phyloP scores from a whole-genome alignment of 2,329 filamentous ascomycete genomes.

The Eutypella sp. region DNA sequence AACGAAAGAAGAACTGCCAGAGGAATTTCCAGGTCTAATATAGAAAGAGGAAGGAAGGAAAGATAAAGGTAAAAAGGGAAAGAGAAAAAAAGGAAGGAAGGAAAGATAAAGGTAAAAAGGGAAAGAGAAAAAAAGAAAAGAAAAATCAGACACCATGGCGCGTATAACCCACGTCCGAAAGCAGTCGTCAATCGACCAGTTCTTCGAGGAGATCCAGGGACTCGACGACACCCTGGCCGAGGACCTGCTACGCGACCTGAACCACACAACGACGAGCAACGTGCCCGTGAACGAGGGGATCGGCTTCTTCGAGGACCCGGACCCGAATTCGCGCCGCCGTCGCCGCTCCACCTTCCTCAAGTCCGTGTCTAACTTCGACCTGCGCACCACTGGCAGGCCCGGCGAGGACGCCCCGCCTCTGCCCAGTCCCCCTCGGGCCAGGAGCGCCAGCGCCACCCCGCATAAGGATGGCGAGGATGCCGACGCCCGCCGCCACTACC shows the following conservation, averaged over 20 bases:
- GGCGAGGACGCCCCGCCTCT: not conserved
- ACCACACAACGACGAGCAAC: conserved; percentile 1
- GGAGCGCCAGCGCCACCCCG: not conserved
- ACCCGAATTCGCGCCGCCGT: not conserved
- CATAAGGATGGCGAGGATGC: not conserved
- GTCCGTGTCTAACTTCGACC: not conserved
- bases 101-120: not conserved
- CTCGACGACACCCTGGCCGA: not conserved
- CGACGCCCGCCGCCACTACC: no score
- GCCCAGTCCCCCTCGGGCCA: not conserved
- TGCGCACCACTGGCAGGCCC: not conserved
- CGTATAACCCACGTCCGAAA: not conserved
- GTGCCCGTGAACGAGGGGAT: not conserved
- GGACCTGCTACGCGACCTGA: not conserved
- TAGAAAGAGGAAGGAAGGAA: not conserved
- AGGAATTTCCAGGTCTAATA: no score
- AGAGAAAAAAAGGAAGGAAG: not conserved
- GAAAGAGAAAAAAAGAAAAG: not conserved
- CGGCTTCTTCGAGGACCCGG: not conserved
- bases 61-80: not conserved
- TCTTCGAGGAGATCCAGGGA: not conserved
- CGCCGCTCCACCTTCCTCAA: not conserved
- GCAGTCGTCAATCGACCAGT: not conserved
- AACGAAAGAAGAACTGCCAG: no score
- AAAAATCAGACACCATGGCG: not conserved